phyloP scores from a whole-genome alignment of 2,329 filamentous ascomycete genomes.

The Hypocreales sp. region DNA sequence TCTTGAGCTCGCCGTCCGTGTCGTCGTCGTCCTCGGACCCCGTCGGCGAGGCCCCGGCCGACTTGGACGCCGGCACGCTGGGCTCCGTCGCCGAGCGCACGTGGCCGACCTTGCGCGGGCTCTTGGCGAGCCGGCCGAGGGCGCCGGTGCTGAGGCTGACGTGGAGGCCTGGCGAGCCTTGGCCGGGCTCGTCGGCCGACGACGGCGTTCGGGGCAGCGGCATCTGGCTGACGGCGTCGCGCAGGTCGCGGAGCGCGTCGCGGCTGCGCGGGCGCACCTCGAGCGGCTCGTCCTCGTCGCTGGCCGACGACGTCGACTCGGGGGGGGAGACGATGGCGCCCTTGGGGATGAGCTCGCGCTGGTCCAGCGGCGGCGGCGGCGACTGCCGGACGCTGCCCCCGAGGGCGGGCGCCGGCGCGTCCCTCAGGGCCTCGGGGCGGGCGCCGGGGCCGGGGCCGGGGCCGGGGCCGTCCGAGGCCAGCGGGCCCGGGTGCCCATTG shows the following conservation, averaged over 20 bases:
- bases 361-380: slow-evolving; percentile 64
- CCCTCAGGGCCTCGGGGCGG: slow-evolving; percentile 4
- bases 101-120: slow-evolving; percentile 29
- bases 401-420: slow-evolving; percentile 27
- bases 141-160: slow-evolving; percentile 22
- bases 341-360: slow-evolving; percentile 50
- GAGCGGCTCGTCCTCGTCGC: slow-evolving; percentile 60
- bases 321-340: slow-evolving; percentile 84
- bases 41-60: slow-evolving; percentile 31
- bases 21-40: slow-evolving; percentile 51
- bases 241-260: slow-evolving; percentile 49
- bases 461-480: no score
- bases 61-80: slow-evolving; percentile 27
- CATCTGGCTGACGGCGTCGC: slow-evolving; percentile 71
- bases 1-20: slow-evolving; percentile 39
- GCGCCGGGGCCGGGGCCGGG: no score
- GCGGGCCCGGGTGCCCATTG: no score
- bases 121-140: slow-evolving; percentile 24
- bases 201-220: slow-evolving; percentile 30
- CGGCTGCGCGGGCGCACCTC: slow-evolving; percentile 31
- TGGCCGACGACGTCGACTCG: slow-evolving; percentile 66
- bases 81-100: slow-evolving; percentile 41
- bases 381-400: slow-evolving; percentile 56
- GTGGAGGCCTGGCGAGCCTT: not conserved
- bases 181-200: slow-evolving; percentile 31